A percentile compares a stretch with the other conserved stretches of the same genome.
phyloP scores from a whole-genome alignment of 2,329 filamentous ascomycete genomes.

The Calycina marina region DNA sequence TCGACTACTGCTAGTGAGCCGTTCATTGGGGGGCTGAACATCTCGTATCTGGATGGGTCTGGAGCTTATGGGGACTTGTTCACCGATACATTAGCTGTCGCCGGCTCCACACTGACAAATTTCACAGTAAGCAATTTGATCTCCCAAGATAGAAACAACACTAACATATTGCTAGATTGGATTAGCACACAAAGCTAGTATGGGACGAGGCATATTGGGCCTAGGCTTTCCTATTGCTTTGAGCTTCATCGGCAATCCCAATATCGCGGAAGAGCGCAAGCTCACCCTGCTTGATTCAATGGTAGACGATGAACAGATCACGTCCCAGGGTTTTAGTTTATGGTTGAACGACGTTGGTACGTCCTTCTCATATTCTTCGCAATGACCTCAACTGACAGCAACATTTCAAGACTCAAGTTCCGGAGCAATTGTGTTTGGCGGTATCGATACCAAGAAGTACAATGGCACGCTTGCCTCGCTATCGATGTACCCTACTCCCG shows the following conservation, averaged over 20 bases:
- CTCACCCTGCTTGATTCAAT: slow-evolving; percentile 13
- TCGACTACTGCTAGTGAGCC: slow-evolving; percentile 27
- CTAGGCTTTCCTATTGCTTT: slow-evolving; percentile 29
- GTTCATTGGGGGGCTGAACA: background rate
- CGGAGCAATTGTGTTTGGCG: slow-evolving; percentile 25
- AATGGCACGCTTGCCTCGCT: slow-evolving; percentile 21
- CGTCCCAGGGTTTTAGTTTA: slow-evolving; percentile 23
- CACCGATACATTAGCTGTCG: background rate
- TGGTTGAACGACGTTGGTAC: slow-evolving; percentile 15
- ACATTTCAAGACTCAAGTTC: slow-evolving; percentile 6
- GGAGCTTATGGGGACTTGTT: background rate
- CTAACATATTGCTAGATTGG: slow-evolving; percentile 33
- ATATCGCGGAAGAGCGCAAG: slow-evolving; percentile 20
- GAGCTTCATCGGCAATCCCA: slow-evolving; percentile 21
- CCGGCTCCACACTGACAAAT: background rate
- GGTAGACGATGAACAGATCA: slow-evolving; percentile 25
- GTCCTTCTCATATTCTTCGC: no score
- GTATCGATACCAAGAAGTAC: slow-evolving; percentile 29
- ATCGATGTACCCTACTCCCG: slow-evolving; percentile 6
- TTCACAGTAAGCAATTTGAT: background rate
- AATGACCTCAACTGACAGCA: background rate
- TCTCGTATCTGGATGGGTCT: background rate
- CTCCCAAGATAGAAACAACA: background rate
- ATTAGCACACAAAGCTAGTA: slow-evolving; percentile 31
- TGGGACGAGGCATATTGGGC: slow-evolving; percentile 38